These are phyloP conservation scores for Chaetomium olivaceum DNA, from an alignment of 2,329 filamentous ascomycete species.

Conservation along the genomic window DNA sequence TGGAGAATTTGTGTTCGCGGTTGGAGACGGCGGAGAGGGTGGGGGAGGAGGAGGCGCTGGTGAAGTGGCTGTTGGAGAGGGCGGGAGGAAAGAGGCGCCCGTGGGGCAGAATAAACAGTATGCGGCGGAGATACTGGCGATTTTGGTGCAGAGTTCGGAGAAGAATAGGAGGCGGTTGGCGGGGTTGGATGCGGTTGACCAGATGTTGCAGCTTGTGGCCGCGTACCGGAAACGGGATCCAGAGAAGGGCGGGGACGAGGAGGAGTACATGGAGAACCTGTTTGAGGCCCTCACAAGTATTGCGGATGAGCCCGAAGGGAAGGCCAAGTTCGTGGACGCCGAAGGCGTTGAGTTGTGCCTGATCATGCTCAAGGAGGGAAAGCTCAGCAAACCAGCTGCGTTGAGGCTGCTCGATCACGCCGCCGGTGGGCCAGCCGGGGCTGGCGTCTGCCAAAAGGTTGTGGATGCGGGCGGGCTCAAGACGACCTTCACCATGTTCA, in stretches of 20 bases:
- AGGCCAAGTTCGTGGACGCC: slow-evolving; percentile 78
- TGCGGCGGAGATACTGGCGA: slow-evolving; percentile 85
- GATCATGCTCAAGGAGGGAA: slow-evolving; percentile 89
- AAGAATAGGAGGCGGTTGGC: slow-evolving; percentile 65
- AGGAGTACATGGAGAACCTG: slow-evolving; percentile 92
- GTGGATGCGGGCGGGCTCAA: slow-evolving; percentile 85
- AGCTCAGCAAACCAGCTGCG: slow-evolving; percentile 75
- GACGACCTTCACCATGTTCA: slow-evolving; percentile 81
- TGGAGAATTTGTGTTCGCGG: slow-evolving; percentile 84
- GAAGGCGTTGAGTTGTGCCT: slow-evolving; percentile 90
- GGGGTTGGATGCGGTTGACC: slow-evolving; percentile 70
- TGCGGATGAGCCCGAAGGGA: slow-evolving; percentile 73
- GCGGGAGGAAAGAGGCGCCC: slow-evolving; percentile 65
- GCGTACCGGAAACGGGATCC: slow-evolving; percentile 86
- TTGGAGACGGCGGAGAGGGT: slow-evolving; percentile 68
- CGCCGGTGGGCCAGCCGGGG: slow-evolving; percentile 52
- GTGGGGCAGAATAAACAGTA: slow-evolving; percentile 95
- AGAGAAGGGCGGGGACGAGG: slow-evolving; percentile 80
- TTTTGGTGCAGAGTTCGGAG: slow-evolving; percentile 75
- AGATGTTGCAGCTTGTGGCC: slow-evolving; percentile 78
- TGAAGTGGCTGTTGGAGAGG: slow-evolving; percentile 76
- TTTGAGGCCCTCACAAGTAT: slow-evolving; percentile 85
- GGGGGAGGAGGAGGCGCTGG: slow-evolving; percentile 64
- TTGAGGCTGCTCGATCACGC: slow-evolving; percentile 85
- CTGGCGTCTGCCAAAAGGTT: slow-evolving; percentile 71